These are phyloP conservation scores for Mangifera indica DNA, from an alignment of 345 rosid genomes.

Conservation along the genomic window DNA sequence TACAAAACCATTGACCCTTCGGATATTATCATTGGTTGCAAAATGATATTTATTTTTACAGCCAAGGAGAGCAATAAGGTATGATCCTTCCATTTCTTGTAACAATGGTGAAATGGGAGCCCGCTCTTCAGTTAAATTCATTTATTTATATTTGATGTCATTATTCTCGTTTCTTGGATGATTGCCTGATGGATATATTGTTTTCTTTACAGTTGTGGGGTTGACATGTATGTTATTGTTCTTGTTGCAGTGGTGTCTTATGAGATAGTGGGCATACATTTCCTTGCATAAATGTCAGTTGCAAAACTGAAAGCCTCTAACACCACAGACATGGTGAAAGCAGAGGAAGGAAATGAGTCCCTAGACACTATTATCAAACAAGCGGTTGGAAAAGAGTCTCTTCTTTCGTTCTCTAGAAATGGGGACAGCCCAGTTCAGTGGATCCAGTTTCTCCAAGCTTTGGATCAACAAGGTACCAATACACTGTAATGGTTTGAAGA, in stretches of 20 bases:
- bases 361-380: conserved; percentile 58
- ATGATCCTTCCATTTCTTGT: not conserved
- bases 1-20: not conserved
- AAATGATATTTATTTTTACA: not conserved
- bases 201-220: not conserved
- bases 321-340: conserved; percentile 56
- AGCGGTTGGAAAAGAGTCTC: conserved; percentile 72
- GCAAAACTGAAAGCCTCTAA: conserved; percentile 45
- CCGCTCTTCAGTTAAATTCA: not conserved
- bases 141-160: not conserved
- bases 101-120: not conserved
- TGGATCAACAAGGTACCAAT: conserved; percentile 72
- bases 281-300: conserved; percentile 51
- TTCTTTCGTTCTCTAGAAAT: conserved; percentile 62
- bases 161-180: not conserved
- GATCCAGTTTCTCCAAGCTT: conserved; percentile 80
- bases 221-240: not conserved
- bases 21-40: not conserved
- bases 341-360: conserved; percentile 73
- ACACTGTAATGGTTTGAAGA: conserved; percentile 4
- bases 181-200: not conserved
- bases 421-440: conserved; percentile 72
- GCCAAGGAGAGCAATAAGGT: too few species aligned
- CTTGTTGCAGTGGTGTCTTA: conserved; percentile 29
- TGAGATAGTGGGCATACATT: conserved; percentile 17